Evolutionary conservation across 2,329 filamentous ascomycete genomes (phyloP), one percentile per base, ranked within the genome.

Genomic region (Colletotrichum sansevieriae): DNA sequence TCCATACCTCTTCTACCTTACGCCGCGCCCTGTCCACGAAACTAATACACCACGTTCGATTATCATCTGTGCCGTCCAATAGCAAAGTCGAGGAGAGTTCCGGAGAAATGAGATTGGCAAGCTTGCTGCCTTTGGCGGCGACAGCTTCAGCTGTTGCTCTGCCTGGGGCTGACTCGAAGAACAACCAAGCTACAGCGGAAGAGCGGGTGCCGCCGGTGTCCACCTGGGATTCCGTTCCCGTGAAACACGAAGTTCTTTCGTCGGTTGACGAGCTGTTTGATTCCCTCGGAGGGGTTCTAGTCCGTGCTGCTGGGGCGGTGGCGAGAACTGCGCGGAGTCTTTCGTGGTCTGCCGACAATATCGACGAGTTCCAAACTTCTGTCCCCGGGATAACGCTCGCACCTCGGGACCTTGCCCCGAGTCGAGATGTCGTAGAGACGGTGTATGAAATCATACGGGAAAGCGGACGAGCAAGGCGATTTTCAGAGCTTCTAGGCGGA

Each of bases 91-190:
- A 35, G 49, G 5, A n/a, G 29, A 51, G 22, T 0, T 12, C n/a
- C 4, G 60, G 49, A 41, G 55, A 18, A 7, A 68, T 68, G 65
- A 68, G 35, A 12, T 18, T 55, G 7, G 29, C 37, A 12, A 2
- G 7, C 39, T 13, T 68, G 9, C 12, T 63, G 6, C 57, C 67
- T 1, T 18, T 63, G n/a, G 51, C 51, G 33, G 44, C 63, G 12
- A 54, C 18, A 4, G 41, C 35, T n/a, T 41, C 47, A 2, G 41
- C 66, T 11, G 56, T 46, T 1, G 2, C 43, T n/a, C 13, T 35
- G 11, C 41, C 61, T 15, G 61, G 20, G 2, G n/a, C 12, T 6
- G 12, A n/a, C 11, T 3, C n/a, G 3, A 6, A 39, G 37, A 12
- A 39, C 13, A 11, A 13, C 13, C 37, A 13, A 12, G 37, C 11